phyloP scores from a whole-genome alignment of 352 stramenopile genomes.

The Paralagenidium karlingii region DNA sequence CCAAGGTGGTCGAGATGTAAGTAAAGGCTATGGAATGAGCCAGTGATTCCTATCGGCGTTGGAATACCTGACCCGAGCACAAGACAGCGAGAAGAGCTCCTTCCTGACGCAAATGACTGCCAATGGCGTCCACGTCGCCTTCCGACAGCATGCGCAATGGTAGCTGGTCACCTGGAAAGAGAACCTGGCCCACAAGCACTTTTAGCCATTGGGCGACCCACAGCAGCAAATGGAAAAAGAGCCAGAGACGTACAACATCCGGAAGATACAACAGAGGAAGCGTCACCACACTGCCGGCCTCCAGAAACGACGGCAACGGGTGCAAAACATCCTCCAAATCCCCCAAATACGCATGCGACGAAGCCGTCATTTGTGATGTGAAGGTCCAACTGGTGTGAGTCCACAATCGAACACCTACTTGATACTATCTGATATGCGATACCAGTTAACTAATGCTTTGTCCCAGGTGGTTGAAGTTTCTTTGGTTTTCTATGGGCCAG shows the following conservation, averaged over 20 bases:
- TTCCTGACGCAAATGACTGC: constrained; percentile 24
- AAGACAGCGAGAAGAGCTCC: constrained; percentile 44
- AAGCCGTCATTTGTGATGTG: constrained; percentile 8
- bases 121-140: constrained; percentile 28
- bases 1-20: too few relatives aligned
- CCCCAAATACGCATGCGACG: constrained; percentile 56
- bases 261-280: constrained; percentile 62
- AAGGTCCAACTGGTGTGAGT: too few relatives aligned
- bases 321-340: constrained; percentile 43
- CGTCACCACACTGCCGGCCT: constrained; percentile 29
- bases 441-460: too few relatives aligned
- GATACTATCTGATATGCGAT: too few relatives aligned
- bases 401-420: too few relatives aligned
- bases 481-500: too few relatives aligned
- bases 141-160: constrained; percentile 62
- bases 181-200: constrained; percentile 25
- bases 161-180: constrained; percentile 72
- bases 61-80: constrained; percentile 25
- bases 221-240: background rate
- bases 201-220: background rate
- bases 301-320: constrained; percentile 26
- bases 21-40: too few relatives aligned
- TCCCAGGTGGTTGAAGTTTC: too few relatives aligned
- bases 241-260: constrained; percentile 37
- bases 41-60: background rate